A percentile compares a stretch with the other conserved stretches of the same genome.
phyloP scores from a whole-genome alignment of 257 asterid genomes.

The Primulina tabacum region DNA sequence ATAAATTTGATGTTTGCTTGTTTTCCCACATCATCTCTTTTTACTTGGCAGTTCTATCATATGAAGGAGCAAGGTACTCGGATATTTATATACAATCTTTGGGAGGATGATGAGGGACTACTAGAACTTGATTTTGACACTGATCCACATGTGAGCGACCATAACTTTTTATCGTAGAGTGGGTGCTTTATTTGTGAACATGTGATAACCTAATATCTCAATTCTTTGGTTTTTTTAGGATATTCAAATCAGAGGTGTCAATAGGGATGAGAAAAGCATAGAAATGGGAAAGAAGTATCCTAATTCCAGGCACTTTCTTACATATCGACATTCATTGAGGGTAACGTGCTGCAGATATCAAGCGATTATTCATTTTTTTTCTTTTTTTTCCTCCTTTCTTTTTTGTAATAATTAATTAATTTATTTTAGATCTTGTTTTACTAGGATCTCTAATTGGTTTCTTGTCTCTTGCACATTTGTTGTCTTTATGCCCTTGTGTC shows the following conservation, averaged over 20 bases:
- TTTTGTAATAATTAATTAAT: background rate
- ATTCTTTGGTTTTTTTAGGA: constrained; percentile 47
- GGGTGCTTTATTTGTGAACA: constrained; percentile 19
- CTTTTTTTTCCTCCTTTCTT: constrained; percentile 8
- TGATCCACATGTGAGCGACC: constrained; percentile 61
- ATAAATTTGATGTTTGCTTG: background rate
- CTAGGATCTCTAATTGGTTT: constrained; percentile 1
- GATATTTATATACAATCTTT: constrained; percentile 77
- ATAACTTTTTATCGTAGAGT: constrained; percentile 12
- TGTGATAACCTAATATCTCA: constrained; percentile 9
- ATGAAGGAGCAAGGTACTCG: constrained; percentile 84
- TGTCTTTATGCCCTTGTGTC: constrained; percentile 11
- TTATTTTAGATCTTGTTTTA: background rate
- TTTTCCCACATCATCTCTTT: constrained; percentile 17
- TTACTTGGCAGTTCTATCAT: constrained; percentile 55
- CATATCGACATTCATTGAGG: constrained; percentile 91
- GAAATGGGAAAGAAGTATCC: constrained; percentile 81
- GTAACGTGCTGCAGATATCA: constrained; percentile 38
- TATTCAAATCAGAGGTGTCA: constrained; percentile 95
- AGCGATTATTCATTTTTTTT: constrained; percentile 12
- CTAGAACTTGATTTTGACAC: constrained; percentile 86
- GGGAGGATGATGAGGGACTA: constrained; percentile 95
- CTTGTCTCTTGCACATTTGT: constrained; percentile 12
- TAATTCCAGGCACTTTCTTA: constrained; percentile 89
- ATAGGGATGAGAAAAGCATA: constrained; percentile 82